Evolutionary conservation across 2,329 filamentous ascomycete species (phyloP), one percentile per base, ranked within the genome.

Genomic region (Colletotrichum australisinense): DNA sequence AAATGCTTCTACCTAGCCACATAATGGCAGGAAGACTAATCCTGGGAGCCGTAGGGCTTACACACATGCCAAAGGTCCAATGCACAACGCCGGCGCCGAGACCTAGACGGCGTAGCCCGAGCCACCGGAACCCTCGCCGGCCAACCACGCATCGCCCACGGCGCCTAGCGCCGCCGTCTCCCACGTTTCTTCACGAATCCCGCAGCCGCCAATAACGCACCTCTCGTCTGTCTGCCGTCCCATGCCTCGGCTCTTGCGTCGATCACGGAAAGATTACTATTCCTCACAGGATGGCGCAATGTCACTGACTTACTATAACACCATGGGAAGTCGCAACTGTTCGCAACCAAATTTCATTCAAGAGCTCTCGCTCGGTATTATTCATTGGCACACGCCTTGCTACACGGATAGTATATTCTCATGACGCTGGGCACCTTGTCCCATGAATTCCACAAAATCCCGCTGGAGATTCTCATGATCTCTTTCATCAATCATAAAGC

Each of bases 81-180:
- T 26, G 26, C 12, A 55, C 35, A 3, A 12, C 46, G 4, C 16
- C 63, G 60, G 46, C 55, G 56, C 66, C 67, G 70, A 73, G 62
- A 46, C 60, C 32, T 56, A 64, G 3, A 66, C 67, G 70, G 60
- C 12, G 28, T 56, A 49, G 30, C 19, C 63, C 63, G 24, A 19
- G 24, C 35, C 26, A 46, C 42, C 60, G 60, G 56, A 19, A 14
- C 14, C 26, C 55, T n/a, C 55, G 7, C 49, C 56, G 42, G 26
- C 70, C 70, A 73, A 65, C 67, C 70, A 60, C n/a, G 26, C 38
- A 28, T 35, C 28, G 53, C 24, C 46, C 26, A 52, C 56, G 60
- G 5, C 55, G 70, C 12, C n/a, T 65, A 65, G 55, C 55, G 55
- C 55, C 16, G 60, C 30, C 35, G 24, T 55, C 22, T 55, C 22